Evolutionary conservation across 345 rosid species (phyloP).

Genomic region (Draba incana): DNA sequence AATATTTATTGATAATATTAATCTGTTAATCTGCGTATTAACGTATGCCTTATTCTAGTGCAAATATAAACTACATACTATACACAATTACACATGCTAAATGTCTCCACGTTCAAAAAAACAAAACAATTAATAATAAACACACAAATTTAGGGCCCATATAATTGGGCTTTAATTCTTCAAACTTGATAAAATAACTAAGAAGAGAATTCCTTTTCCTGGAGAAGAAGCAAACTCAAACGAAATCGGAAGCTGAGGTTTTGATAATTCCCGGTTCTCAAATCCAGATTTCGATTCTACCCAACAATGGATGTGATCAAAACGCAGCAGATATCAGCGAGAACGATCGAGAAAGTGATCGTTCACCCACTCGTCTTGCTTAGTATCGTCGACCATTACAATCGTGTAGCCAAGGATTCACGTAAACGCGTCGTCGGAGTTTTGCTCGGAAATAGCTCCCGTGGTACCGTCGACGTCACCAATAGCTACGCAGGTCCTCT

Average conservation of each 20-base stretch:
- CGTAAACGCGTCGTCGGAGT: slow-evolving; percentile 88
- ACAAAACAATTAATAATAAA: too few relatives aligned
- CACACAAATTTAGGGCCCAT: too few relatives aligned
- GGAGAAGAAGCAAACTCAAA: slow-evolving; percentile 39
- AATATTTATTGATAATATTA: too few relatives aligned
- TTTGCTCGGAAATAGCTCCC: slow-evolving; percentile 66
- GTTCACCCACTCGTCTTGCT: slow-evolving; percentile 93
- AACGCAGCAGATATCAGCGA: slow-evolving; percentile 71
- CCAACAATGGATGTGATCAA: slow-evolving; percentile 78
- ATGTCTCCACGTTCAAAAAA: too few relatives aligned
- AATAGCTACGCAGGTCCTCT: slow-evolving; percentile 80
- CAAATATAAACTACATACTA: too few relatives aligned
- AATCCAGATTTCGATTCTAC: slow-evolving; percentile 1
- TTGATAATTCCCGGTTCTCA: slow-evolving; percentile 10
- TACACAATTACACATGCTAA: too few relatives aligned
- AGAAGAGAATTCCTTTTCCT: slow-evolving; percentile 30
- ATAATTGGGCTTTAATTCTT: background rate
- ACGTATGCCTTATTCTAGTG: too few relatives aligned
- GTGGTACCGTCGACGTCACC: slow-evolving; percentile 83
- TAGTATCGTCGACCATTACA: slow-evolving; percentile 93
- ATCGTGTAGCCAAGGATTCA: slow-evolving; percentile 80
- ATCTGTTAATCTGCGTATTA: too few relatives aligned
- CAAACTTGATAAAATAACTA: background rate
- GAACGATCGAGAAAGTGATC: slow-evolving; percentile 84
- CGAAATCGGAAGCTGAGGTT: background rate